phyloP scores from a whole-genome alignment of 495 filamentous ascomycete species.

The Podospora bellae-mahoneyi region DNA sequence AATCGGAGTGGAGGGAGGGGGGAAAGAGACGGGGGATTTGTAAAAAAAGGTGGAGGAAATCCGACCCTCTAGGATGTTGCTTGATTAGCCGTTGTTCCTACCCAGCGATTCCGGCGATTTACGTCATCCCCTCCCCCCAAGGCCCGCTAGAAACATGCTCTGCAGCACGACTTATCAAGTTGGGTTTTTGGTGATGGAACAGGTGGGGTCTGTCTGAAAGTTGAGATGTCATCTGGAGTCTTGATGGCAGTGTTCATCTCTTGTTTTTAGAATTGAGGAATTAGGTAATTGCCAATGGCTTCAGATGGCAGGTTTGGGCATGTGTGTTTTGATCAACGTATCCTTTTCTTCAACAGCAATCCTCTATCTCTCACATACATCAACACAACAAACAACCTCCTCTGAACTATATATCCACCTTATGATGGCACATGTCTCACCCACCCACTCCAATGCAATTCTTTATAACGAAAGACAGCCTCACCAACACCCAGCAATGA shows the following conservation, averaged over 20 bases:
- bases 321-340: neutral
- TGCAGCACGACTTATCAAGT: neutral
- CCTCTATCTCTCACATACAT: neutral
- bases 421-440: neutral
- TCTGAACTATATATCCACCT: neutral
- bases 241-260: neutral
- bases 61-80: neutral
- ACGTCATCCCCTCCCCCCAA: neutral
- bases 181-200: neutral
- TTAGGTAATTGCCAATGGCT: neutral
- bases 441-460: neutral
- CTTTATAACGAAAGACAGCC: neutral
- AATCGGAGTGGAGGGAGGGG: neutral
- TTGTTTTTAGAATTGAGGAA: neutral
- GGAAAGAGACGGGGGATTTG: neutral
- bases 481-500: neutral
- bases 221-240: neutral
- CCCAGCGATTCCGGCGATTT: neutral
- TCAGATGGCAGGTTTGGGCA: neutral
- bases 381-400: neutral
- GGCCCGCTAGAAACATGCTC: neutral
- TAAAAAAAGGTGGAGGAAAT: constrained; percentile 5
- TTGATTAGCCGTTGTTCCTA: neutral
- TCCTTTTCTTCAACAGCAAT: neutral
- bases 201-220: neutral